Evolutionary conservation across 176 grass and related monocot species (phyloP).

Genomic region (Phoenix dactylifera): DNA sequence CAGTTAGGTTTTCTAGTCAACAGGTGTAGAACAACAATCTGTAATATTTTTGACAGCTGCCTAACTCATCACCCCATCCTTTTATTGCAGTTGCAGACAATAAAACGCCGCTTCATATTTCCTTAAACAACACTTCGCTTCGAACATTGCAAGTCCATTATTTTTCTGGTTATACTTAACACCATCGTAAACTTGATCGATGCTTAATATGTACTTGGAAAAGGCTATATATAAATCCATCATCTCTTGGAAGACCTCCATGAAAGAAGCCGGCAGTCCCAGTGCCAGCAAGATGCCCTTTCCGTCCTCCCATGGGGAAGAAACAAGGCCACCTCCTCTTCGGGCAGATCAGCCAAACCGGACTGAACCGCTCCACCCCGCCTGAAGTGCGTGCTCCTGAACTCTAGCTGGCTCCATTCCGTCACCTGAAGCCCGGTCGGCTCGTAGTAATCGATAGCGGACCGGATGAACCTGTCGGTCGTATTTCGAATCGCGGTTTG

Average conservation of each 20-base stretch:
- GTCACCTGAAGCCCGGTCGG: constrained; percentile 27
- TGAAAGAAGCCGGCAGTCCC: constrained; percentile 34
- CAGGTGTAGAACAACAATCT: too few species aligned
- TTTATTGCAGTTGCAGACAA: too few species aligned
- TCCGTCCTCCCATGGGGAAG: constrained; percentile 19
- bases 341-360: constrained; percentile 34
- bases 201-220: too few species aligned
- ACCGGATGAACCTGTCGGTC: constrained; percentile 32
- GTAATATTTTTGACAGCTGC: too few species aligned
- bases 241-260: constrained; percentile 36
- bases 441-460: constrained; percentile 41
- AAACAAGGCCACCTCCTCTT: constrained; percentile 24
- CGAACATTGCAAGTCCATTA: too few species aligned
- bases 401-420: constrained; percentile 31
- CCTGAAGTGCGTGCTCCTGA: constrained; percentile 32
- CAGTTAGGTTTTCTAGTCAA: too few species aligned
- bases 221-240: constrained; percentile 3
- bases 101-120: too few species aligned
- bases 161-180: too few species aligned
- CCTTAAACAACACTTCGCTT: too few species aligned
- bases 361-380: constrained; percentile 32
- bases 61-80: too few species aligned
- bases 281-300: constrained; percentile 21
- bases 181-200: too few species aligned
- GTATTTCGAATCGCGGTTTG: constrained; percentile 22